Evolutionary conservation across 257 asterid species (phyloP).

Genomic region (Solanum chilense): DNA sequence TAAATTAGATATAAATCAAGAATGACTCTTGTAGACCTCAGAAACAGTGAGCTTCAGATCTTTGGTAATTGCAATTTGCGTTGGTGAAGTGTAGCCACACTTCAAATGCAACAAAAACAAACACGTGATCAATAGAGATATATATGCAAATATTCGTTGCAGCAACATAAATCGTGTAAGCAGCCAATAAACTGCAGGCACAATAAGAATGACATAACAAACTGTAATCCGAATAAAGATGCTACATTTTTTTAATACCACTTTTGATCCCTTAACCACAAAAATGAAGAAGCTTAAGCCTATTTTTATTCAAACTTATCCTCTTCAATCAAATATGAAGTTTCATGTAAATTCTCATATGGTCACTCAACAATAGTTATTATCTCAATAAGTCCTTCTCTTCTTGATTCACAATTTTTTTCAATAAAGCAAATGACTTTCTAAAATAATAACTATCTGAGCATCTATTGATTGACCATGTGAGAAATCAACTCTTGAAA

Average conservation of each 20-base stretch:
- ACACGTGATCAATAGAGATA: neutral
- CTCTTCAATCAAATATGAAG: neutral
- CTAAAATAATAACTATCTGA: neutral
- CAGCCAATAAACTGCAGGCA: neutral
- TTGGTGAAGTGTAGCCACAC: constrained; percentile 92
- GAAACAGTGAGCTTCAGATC: constrained; percentile 76
- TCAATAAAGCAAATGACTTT: neutral
- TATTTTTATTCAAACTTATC: neutral
- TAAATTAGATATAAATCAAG: neutral
- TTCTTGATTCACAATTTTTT: neutral
- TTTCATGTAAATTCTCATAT: neutral
- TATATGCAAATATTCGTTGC: neutral
- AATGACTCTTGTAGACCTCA: constrained; percentile 28
- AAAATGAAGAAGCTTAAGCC: neutral
- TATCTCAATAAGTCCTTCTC: neutral
- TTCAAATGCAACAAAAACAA: constrained; percentile 22
- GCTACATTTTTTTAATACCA: neutral
- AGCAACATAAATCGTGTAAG: neutral
- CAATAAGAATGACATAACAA: neutral
- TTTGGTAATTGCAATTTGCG: constrained; percentile 50
- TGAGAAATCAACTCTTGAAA: neutral
- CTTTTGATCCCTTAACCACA: neutral
- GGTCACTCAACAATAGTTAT: too few relatives aligned
- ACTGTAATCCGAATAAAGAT: neutral
- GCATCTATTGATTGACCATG: neutral